Evolutionary conservation across 1,284 basidiomycete species (phyloP).

Genomic region (Fomitopsis palustris): DNA sequence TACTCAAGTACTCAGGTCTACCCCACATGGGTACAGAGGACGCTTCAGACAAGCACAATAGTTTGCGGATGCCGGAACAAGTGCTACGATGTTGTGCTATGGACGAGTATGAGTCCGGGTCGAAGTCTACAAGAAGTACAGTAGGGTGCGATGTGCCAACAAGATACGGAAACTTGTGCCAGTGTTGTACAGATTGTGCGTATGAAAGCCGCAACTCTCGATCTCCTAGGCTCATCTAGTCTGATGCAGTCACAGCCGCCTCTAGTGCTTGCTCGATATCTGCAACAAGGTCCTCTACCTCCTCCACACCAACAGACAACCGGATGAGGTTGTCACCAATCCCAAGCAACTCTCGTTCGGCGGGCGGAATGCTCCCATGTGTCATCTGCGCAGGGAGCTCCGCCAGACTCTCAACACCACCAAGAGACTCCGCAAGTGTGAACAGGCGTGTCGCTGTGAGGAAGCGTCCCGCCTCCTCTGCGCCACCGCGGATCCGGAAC

Average conservation of each 20-base stretch:
- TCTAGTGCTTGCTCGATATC: slow-evolving; percentile 67
- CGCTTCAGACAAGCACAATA: too few relatives aligned
- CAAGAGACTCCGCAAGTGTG: slow-evolving; percentile 85
- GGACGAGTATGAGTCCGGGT: too few relatives aligned
- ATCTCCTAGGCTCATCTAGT: not conserved
- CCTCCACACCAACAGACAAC: slow-evolving; percentile 88
- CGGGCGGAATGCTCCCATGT: slow-evolving; percentile 74
- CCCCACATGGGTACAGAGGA: too few relatives aligned
- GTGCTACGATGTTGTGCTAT: too few relatives aligned
- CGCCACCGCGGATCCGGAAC: slow-evolving; percentile 62
- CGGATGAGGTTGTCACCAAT: slow-evolving; percentile 83
- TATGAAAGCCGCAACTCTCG: too few relatives aligned
- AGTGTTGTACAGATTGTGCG: too few relatives aligned
- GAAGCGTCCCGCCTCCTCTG: slow-evolving; percentile 63
- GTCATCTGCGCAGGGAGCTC: slow-evolving; percentile 87
- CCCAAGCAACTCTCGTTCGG: slow-evolving; percentile 66
- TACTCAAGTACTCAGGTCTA: too few relatives aligned
- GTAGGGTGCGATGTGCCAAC: not conserved
- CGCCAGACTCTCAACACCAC: slow-evolving; percentile 89
- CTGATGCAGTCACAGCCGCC: slow-evolving; percentile 29
- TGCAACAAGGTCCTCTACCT: slow-evolving; percentile 73
- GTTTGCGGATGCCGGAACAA: too few relatives aligned
- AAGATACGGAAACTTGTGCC: not conserved
- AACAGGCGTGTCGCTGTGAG: slow-evolving; percentile 71
- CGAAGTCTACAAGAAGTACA: too few relatives aligned